Percentiles rank a stretch among this genome's conserved stretches.
These are phyloP conservation scores for Cryptococcus sp. DNA, from an alignment of 1,284 basidiomycete species.

Conservation along the genomic window DNA sequence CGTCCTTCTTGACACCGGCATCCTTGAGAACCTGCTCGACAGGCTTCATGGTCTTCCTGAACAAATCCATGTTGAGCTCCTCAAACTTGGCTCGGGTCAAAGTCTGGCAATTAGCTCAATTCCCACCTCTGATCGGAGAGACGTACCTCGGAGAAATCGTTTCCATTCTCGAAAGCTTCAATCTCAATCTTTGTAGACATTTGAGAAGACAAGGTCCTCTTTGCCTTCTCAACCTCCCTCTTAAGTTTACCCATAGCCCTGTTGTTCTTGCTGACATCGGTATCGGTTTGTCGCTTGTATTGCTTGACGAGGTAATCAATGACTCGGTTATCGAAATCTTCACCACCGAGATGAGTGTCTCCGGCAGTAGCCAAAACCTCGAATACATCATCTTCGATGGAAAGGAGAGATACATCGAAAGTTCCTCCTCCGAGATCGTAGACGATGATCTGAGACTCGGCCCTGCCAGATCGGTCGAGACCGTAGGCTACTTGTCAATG, in stretches of 20 bases:
- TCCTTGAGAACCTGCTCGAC: conserved; percentile 99
- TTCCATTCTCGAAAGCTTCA: conserved; percentile 84
- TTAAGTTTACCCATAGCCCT: conserved; percentile 94
- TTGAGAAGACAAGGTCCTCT: conserved; percentile 85
- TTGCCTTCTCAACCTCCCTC: conserved; percentile 98
- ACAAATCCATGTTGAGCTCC: conserved; percentile 97
- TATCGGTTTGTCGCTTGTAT: conserved; percentile 93
- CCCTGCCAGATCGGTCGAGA: conserved; percentile 85
- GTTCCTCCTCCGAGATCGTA: conserved; percentile 98
- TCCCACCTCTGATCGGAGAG: background rate
- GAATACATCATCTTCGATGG: conserved; percentile 95
- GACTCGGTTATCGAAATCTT: conserved; percentile 97
- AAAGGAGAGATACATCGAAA: conserved; percentile 96
- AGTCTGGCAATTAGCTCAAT: conserved; percentile 41
- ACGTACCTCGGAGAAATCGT: conserved; percentile 81
- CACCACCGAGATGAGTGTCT: conserved; percentile 98
- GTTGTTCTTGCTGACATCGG: conserved; percentile 80
- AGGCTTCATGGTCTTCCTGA: conserved; percentile 99
- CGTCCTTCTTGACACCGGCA: conserved; percentile 95
- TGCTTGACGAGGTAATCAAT: conserved; percentile 87
- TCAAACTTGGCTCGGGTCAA: conserved; percentile 98
- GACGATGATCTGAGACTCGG: conserved; percentile 93
- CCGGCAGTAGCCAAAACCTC: conserved; percentile 96
- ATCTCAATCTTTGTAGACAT: conserved; percentile 70
- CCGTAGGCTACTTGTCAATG: conserved; percentile 70